Evolutionary conservation across 2,329 filamentous ascomycete species (phyloP), one percentile per base, ranked within the genome.

Genomic region (Lecanicillium sp.): DNA sequence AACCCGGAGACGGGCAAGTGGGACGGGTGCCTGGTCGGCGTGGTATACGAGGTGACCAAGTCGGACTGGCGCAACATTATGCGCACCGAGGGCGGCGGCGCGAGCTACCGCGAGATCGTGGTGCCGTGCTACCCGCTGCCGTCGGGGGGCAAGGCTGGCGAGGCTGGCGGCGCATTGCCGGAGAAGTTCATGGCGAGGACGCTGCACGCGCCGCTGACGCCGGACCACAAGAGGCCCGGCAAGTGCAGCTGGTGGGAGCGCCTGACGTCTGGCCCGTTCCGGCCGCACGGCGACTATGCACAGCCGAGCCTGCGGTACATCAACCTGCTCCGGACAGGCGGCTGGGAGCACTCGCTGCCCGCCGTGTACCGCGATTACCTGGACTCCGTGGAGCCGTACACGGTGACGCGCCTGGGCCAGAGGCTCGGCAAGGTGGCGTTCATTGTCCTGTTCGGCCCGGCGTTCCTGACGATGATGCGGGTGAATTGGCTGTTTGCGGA

Each of bases 41-140:
- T 95, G 14, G 93, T 97, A 4, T 98, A 98, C 69, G 90, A 97
- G 69, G 88, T 97, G 24, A 95, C 90, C 1, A 70, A 76, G 15
- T 66, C 77, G 36, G 93, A 98, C 68, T 98, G 87, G 62, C 77
- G 83, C 6, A 86, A 79, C 51, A 95, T 98, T 56, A 84, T 97
- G 52, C 84, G 84, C 5, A 96, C 90, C 5, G 93, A 98, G 64
- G 91, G 91, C 44, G 90, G 87, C 26, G 90, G 90, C 15, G 69
- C 82, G 2, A 78, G 83, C n/a, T 98, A 98, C 70, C 73, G 84
- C 49, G 90, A 97, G 61, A 80, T 95, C 10, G 61, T 88, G 0
- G 82, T 95, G 11, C 81, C 85, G 23, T 96, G 91, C 66, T 73
- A 88, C 54, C 74, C 83, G 0, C 76, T 96, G 8, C 73, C 81